Evolutionary conservation across 2,329 filamentous ascomycete genomes (phyloP).

Genomic region (Lasiodiplodia sp.): DNA sequence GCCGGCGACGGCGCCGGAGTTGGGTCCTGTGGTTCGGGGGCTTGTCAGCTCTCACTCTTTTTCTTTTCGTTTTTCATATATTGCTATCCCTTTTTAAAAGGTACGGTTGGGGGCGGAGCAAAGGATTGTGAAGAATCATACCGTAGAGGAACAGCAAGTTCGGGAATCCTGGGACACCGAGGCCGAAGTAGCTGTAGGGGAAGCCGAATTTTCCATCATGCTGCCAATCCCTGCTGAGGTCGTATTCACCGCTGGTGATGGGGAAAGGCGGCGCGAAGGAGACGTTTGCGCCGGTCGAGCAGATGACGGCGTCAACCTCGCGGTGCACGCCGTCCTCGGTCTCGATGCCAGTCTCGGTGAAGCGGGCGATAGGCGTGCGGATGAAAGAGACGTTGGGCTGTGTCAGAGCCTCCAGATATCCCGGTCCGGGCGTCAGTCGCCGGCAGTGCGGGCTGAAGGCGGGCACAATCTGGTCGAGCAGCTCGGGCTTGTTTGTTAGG

Average conservation of each 20-base stretch:
- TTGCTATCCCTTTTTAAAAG: too few species aligned
- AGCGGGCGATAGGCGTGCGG: conserved; percentile 48
- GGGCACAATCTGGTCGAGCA: conserved; percentile 52
- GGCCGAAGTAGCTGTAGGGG: conserved; percentile 70
- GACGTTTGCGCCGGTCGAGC: conserved; percentile 70
- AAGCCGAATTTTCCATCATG: conserved; percentile 62
- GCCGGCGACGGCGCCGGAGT: conserved; percentile 66
- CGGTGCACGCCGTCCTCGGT: conserved; percentile 47
- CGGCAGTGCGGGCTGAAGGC: conserved; percentile 46
- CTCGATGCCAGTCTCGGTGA: conserved; percentile 48
- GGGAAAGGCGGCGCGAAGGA: conserved; percentile 62
- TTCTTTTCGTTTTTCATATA: too few species aligned
- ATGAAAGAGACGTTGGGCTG: conserved; percentile 52
- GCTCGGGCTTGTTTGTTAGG: conserved; percentile 49
- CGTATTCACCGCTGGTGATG: conserved; percentile 62
- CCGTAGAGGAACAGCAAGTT: conserved; percentile 72
- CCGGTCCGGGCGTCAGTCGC: conserved; percentile 44
- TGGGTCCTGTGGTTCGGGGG: conserved; percentile 46
- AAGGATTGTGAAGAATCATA: not conserved
- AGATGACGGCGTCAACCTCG: conserved; percentile 59
- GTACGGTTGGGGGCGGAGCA: not conserved
- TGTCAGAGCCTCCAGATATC: conserved; percentile 50
- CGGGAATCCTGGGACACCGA: conserved; percentile 70
- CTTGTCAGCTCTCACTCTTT: too few species aligned
- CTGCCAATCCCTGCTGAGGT: conserved; percentile 63